Evolutionary conservation across 129 eudicot species (phyloP).

Genomic region (Escallonia herrerae): DNA sequence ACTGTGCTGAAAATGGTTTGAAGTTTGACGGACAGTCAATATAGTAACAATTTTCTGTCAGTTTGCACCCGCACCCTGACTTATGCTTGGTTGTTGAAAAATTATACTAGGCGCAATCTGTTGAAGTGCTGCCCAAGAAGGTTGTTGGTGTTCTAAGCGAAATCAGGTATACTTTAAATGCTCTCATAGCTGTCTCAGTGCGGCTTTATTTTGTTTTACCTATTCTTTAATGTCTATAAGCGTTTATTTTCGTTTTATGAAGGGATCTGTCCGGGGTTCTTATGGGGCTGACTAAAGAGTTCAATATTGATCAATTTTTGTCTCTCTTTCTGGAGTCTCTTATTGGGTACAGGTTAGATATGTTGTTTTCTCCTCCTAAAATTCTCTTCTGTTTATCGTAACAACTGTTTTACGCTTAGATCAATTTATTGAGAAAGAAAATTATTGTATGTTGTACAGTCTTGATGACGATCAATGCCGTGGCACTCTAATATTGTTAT

Average conservation of each 20-base stretch:
- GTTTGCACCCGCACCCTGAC: neutral
- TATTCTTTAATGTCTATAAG: neutral
- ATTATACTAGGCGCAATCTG: constrained; percentile 54
- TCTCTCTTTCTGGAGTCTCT: constrained; percentile 58
- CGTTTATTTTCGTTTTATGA: constrained; percentile 12
- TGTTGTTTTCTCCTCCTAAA: neutral
- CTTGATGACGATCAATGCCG: constrained; percentile 49
- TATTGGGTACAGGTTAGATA: constrained; percentile 51
- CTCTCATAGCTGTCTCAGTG: neutral
- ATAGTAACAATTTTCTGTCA: neutral
- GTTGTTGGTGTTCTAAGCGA: constrained; percentile 50
- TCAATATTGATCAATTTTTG: constrained; percentile 74
- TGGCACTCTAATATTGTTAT: constrained; percentile 33
- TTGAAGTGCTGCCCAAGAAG: constrained; percentile 77
- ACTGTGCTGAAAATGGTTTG: too few relatives aligned
- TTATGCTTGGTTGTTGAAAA: constrained; percentile 3
- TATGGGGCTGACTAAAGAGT: constrained; percentile 51
- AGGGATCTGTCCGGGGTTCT: constrained; percentile 70
- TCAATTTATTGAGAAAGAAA: too few relatives aligned
- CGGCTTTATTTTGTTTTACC: neutral
- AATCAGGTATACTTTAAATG: constrained; percentile 38
- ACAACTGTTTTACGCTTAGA: neutral
- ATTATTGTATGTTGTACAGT: constrained; percentile 24
- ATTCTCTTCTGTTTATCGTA: neutral
- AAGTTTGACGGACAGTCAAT: too few relatives aligned